phyloP scores from a whole-genome alignment of 2,329 filamentous ascomycete genomes.

The Ophiostoma sp. region DNA sequence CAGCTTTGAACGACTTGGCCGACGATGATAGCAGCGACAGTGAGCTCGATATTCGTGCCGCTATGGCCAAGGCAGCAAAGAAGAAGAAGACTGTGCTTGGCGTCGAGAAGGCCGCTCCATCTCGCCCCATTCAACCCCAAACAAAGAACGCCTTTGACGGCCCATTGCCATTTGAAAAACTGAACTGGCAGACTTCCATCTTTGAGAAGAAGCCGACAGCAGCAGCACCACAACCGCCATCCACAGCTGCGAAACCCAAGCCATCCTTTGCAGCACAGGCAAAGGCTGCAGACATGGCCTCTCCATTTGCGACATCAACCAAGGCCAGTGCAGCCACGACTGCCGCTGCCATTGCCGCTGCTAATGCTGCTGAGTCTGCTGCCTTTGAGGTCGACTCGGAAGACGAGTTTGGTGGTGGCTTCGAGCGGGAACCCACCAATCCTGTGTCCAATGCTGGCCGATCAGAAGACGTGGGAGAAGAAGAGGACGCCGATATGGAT shows the following conservation, averaged over 20 bases:
- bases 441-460: conserved; percentile 21
- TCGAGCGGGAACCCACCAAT: conserved; percentile 42
- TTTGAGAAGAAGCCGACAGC: conserved; percentile 45
- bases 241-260: conserved; percentile 21
- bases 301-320: conserved; percentile 8
- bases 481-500: background rate
- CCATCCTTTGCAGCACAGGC: background rate
- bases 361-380: conserved; percentile 30
- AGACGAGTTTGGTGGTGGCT: conserved; percentile 65
- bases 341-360: conserved; percentile 13
- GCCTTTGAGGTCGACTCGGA: conserved; percentile 33
- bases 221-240: conserved; percentile 32
- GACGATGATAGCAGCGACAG: conserved; percentile 64
- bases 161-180: conserved; percentile 85
- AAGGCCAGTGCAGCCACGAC: conserved; percentile 1
- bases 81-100: conserved; percentile 53
- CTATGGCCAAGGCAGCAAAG: conserved; percentile 63
- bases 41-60: conserved; percentile 77
- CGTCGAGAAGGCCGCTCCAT: conserved; percentile 30
- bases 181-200: conserved; percentile 66
- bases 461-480: conserved; percentile 41
- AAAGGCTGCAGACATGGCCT: background rate
- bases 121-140: conserved; percentile 47
- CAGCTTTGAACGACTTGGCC: conserved; percentile 16
- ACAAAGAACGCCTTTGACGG: conserved; percentile 69